phyloP scores from a whole-genome alignment of 306 rosid genomes.

The Lathyrus tuberosus region DNA sequence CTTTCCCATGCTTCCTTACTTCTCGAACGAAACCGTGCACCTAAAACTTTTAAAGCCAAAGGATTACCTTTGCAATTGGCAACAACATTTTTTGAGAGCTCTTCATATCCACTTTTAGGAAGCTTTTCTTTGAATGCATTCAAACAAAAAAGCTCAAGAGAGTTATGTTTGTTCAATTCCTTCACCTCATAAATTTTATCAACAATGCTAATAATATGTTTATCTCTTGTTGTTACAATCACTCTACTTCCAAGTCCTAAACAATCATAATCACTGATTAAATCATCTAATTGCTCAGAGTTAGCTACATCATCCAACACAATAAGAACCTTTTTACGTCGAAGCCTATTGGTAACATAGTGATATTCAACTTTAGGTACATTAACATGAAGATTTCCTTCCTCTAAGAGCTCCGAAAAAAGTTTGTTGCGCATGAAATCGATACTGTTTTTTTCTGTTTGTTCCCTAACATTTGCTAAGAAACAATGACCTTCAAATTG shows the following conservation, averaged over 20 bases:
- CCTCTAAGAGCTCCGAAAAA: slow-evolving; percentile 9
- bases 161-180: slow-evolving; percentile 27
- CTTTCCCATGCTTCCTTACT: slow-evolving; percentile 13
- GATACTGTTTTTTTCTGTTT: slow-evolving; percentile 7
- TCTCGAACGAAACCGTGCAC: slow-evolving; percentile 14
- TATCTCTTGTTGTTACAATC: slow-evolving; percentile 38
- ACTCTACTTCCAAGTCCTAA: slow-evolving; percentile 37
- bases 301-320: slow-evolving; percentile 42
- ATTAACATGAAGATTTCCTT: neutral
- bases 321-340: slow-evolving; percentile 20
- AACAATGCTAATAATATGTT: slow-evolving; percentile 23
- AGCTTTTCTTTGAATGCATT: slow-evolving; percentile 33
- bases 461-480: slow-evolving; percentile 22
- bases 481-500: slow-evolving; percentile 38
- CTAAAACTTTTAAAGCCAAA: slow-evolving; percentile 30
- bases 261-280: neutral
- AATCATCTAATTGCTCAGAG: slow-evolving; percentile 11
- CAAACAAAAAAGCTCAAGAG: slow-evolving; percentile 42
- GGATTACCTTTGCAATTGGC: slow-evolving; percentile 26
- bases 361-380: neutral
- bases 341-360: slow-evolving; percentile 5
- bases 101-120: slow-evolving; percentile 22
- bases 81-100: slow-evolving; percentile 21
- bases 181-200: slow-evolving; percentile 24
- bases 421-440: slow-evolving; percentile 15